Base-by-base conservation (phyloP, 2,329 filamentous ascomycete species). In the Atkinsonella hypoxylon region DNA sequence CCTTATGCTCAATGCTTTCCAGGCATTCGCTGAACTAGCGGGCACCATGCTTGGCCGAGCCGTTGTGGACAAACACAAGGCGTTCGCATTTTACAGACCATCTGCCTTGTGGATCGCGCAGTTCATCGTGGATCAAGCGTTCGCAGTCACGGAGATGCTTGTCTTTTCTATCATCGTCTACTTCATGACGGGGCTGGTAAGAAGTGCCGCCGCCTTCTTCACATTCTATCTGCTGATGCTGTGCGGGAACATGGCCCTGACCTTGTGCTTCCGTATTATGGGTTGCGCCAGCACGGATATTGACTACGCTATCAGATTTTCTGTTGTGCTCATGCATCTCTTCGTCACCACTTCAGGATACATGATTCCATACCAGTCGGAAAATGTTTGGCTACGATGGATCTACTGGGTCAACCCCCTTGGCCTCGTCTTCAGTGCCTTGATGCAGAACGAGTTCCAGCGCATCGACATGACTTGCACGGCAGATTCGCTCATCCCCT, bases 391-490 rank as follows among this genome's bases (percentile, higher is more conserved):
- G 83, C 64, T 90, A 6, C 73, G 84, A 17, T 93, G 87, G 87
- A 82, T 91, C 53, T 87, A 82, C 68, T 91, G 83, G 71, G 71
- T 89, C 64, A 89, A 89, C 54, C 75, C 82, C 0, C 70, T 90
- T 0, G 87, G 86, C 44, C 74, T 93, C 2, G 79, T 82, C 0
- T 94, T 95, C 62, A 78, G 83, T 11, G 73, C 81, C 2, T 67
- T 95, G 67, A 93, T 95, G 87, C 80, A 87, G 59, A 95, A 95
- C 60, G 89, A 95, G 61, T 95, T 95, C 59, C 74, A 76, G 36
- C 69, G 78, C 11, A 72, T 87, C 41, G 74, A 82, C 30, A 71
- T 95, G 62, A 81, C 76, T 0, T 95, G 89, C 60, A 79, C 78
- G 0, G 71, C 72, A 2, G 74, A 77, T 43, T 87, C 81, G 0